A percentile compares a stretch with the other conserved stretches of the same genome.
Conservation (phyloP, 148 eudicot genomes). For the Dysphania ambrosioides region DNA sequence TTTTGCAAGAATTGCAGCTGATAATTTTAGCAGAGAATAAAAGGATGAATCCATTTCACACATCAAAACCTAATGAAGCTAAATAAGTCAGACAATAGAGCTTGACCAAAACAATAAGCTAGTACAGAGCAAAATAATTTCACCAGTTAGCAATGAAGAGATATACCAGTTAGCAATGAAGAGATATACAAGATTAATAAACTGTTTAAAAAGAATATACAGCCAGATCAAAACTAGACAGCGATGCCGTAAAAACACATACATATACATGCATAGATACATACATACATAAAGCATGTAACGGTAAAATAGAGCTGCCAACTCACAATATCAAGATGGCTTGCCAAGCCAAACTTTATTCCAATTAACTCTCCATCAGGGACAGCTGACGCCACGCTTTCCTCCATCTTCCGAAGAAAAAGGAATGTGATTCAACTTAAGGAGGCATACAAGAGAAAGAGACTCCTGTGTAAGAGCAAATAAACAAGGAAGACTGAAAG, state of each 20-base stretch:
- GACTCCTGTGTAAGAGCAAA: neutral
- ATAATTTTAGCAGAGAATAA: neutral
- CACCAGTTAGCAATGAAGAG: conserved; percentile 1
- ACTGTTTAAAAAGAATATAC: neutral
- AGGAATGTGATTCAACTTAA: neutral
- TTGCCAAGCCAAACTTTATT: conserved; percentile 57
- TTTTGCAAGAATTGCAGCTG: neutral
- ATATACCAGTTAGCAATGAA: neutral
- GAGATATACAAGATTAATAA: neutral
- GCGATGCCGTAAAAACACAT: no score
- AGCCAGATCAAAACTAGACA: neutral
- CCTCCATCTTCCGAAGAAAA: conserved; percentile 41
- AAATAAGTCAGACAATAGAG: neutral
- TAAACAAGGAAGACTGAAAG: neutral
- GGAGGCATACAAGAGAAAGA: conserved; percentile 9
- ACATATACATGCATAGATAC: no score
- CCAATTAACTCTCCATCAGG: conserved; percentile 58
- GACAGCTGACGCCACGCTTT: conserved; percentile 28
- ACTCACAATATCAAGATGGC: conserved; percentile 64
- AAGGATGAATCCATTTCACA: neutral
- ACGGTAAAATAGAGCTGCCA: neutral
- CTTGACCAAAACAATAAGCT: neutral
- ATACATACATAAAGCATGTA: neutral
- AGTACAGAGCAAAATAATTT: neutral
- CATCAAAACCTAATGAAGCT: neutral